Conservation (phyloP, 2,329 filamentous ascomycete genomes). For the Nemania sp. region DNA sequence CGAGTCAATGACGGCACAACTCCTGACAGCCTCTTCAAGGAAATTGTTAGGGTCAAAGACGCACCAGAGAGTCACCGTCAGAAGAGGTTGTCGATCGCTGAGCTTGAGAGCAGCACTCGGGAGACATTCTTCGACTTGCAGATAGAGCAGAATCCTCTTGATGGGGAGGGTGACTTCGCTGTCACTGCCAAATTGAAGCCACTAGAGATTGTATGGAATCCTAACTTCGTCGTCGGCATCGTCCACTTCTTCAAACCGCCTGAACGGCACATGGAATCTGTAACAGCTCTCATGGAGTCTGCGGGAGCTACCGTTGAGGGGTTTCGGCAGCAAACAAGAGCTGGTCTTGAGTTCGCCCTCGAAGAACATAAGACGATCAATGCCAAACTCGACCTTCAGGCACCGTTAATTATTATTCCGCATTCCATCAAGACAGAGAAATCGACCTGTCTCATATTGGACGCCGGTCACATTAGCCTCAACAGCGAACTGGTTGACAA, state of each 20-base stretch:
- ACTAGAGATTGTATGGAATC: conserved; percentile 97
- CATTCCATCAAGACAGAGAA: conserved; percentile 83
- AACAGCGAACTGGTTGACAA: conserved; percentile 93
- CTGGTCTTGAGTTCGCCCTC: conserved; percentile 92
- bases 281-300: conserved; percentile 91
- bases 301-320: conserved; percentile 96
- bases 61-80: conserved; percentile 59
- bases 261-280: conserved; percentile 97
- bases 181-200: conserved; percentile 91
- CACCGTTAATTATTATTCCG: conserved; percentile 93
- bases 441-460: conserved; percentile 88
- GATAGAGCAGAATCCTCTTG: conserved; percentile 92
- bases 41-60: conserved; percentile 96
- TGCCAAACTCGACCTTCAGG: conserved; percentile 91
- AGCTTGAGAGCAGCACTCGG: conserved; percentile 55
- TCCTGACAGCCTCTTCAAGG: conserved; percentile 84
- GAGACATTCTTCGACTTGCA: conserved; percentile 92
- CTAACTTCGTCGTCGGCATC: conserved; percentile 86
- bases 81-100: conserved; percentile 57
- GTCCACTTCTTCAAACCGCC: conserved; percentile 96
- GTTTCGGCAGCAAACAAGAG: conserved; percentile 90
- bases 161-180: conserved; percentile 88
- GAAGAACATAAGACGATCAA: conserved; percentile 99
- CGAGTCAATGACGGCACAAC: conserved; percentile 96
- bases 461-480: conserved; percentile 94